Evolutionary conservation across 1,139 yeast genomes (phyloP).

Genomic region (Ogataea hybrid): DNA sequence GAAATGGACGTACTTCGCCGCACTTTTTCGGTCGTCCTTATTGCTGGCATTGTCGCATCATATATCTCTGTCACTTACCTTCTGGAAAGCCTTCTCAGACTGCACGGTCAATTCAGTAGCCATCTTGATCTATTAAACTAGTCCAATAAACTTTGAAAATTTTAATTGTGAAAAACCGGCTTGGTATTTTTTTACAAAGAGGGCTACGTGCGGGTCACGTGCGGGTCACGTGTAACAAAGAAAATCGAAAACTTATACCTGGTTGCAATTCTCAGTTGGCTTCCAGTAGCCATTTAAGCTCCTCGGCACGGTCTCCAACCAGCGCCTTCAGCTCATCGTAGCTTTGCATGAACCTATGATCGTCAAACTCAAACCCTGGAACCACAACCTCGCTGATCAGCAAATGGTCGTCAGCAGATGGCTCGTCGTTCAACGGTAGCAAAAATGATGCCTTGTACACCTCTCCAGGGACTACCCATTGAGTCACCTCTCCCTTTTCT

Average conservation of each 20-base stretch:
- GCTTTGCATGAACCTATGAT: slow-evolving; percentile 41
- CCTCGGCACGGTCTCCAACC: slow-evolving; percentile 37
- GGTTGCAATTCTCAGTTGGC: background rate
- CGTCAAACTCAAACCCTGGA: slow-evolving; percentile 53
- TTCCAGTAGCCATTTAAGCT: slow-evolving; percentile 33
- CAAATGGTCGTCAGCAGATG: slow-evolving; percentile 37
- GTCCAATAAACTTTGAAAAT: slow-evolving; percentile 12
- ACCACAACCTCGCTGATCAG: slow-evolving; percentile 52
- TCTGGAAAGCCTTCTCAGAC: slow-evolving; percentile 99
- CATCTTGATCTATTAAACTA: slow-evolving; percentile 50
- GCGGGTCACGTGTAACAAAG: background rate
- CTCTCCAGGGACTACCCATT: slow-evolving; percentile 57
- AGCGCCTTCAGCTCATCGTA: slow-evolving; percentile 32
- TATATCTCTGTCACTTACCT: slow-evolving; percentile 58
- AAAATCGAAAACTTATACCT: background rate
- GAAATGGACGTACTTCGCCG: background rate
- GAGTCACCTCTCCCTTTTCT: slow-evolving; percentile 43
- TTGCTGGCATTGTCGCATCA: background rate
- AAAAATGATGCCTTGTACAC: slow-evolving; percentile 50
- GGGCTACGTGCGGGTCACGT: slow-evolving; percentile 6
- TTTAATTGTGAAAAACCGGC: slow-evolving; percentile 12
- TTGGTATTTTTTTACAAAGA: slow-evolving; percentile 8
- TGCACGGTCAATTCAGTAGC: slow-evolving; percentile 99
- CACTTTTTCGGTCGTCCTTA: background rate
- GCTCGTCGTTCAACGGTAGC: slow-evolving; percentile 28